Base-by-base conservation (phyloP, 2,329 filamentous ascomycete species). In the Coniochaeta ligniaria region DNA sequence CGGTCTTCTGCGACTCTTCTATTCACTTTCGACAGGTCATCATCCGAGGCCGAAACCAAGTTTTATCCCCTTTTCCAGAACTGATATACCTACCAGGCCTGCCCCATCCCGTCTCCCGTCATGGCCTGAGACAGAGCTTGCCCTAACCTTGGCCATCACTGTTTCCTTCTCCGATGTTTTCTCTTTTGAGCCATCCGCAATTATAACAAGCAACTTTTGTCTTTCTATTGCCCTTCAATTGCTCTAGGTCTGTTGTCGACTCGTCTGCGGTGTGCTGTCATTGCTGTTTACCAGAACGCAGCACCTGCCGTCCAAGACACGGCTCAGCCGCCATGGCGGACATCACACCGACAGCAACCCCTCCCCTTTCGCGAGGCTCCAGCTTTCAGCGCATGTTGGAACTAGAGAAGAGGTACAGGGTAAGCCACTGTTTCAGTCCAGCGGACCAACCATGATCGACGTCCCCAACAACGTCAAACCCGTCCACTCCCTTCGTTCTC, bases 381-480 rank as follows among this genome's bases (percentile, higher is more conserved):
- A 83, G 78, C 70, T 78, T 86, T 64, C 77, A 84, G 69, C 78
- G 75, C 62, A 85, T 86, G 83, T 75, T 86, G 57, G 82, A 85
- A 66, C 72, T 86, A 58, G 84, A 86, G 68, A 83, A 80, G 68
- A 77, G 76, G 68, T 78, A 76, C 71, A 84, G 83, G 80, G 84
- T 86, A 75, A 57, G 28, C 54, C 20, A 60, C 47, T 59, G 56
- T 45, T 58, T 58, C 35, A 58, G 17, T 33, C 45, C 56, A 43
- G 56, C 56, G 56, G 38, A 20, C 24, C 35, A 35, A 22, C 24
- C 22, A 45, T 31, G 24, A 56, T 56, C 54, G 6, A 22, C 7
- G 54, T 59, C 35, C 22, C 24, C 60, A 41, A 28, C 20, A n/a
- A 50, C 60, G 20, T 41, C 54, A 59, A 56, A 38, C 43, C n/a